phyloP scores from a whole-genome alignment of 306 rosid species.

The Cajanus cajan region DNA sequence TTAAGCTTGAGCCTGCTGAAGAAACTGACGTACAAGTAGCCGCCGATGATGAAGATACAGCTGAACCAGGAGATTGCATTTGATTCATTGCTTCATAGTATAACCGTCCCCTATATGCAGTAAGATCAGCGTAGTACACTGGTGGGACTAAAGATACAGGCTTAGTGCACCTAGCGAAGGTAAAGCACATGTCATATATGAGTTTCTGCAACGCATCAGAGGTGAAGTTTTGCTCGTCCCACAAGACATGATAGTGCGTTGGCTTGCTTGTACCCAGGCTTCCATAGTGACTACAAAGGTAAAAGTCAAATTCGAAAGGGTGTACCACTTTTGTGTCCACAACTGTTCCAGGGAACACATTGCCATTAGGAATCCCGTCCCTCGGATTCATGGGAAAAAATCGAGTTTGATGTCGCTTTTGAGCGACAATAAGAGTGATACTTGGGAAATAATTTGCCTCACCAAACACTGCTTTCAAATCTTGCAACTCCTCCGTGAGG shows the following conservation, averaged over 20 bases:
- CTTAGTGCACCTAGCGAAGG: conserved; percentile 78
- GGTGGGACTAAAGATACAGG: conserved; percentile 84
- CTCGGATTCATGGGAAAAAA: conserved; percentile 27
- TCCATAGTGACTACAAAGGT: conserved; percentile 69
- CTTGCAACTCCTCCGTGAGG: conserved; percentile 60
- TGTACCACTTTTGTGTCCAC: conserved; percentile 67
- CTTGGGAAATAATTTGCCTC: conserved; percentile 43
- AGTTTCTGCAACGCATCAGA: conserved; percentile 71
- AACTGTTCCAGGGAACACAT: conserved; percentile 71
- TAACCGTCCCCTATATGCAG: conserved; percentile 68
- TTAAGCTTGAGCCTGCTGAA: conserved; percentile 31
- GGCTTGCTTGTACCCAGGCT: conserved; percentile 83
- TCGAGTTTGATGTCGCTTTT: conserved; percentile 77
- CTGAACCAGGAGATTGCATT: conserved; percentile 29
- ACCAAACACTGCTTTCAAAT: conserved; percentile 43
- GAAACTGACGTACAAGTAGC: conserved; percentile 27
- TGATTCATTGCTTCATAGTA: conserved; percentile 52
- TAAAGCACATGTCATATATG: conserved; percentile 69
- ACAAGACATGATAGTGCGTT: conserved; percentile 72
- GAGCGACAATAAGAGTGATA: conserved; percentile 73
- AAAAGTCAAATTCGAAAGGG: conserved; percentile 76
- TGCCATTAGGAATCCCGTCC: conserved; percentile 37
- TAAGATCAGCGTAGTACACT: conserved; percentile 82
- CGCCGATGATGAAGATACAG: conserved; percentile 19
- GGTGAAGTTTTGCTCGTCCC: conserved; percentile 66